Base-by-base conservation (phyloP, 345 rosid genomes). In the Gossypium sturtianum region DNA sequence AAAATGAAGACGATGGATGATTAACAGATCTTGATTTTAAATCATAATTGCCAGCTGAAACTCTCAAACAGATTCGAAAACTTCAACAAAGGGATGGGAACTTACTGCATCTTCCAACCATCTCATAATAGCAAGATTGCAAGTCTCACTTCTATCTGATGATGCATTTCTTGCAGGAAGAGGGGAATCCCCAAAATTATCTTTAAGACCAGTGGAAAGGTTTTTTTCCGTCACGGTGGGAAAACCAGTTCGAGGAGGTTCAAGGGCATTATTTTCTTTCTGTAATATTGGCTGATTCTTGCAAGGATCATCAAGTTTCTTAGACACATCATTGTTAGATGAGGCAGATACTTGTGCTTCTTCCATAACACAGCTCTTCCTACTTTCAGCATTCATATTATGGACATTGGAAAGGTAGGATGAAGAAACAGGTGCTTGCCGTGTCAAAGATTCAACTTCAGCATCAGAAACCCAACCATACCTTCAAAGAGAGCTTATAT, bases 391-490 rank as follows among this genome's bases (percentile, higher is more conserved):
- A 74, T 82, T 79, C 77, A 78, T 66, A 67, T 79, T 73, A 74
- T 79, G 82, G 76, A 78, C 87, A 56, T 65, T 70, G 49, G 88
- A 83, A 81, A 78, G 68, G 77, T 71, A 75, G 66, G 82, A 54
- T 22, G 80, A 70, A 76, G 82, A 61, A 58, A 78, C 58, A 72
- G 84, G 77, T 61, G 79, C 77, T 86, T 82, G 88, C 72, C 75
- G 64, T n/a, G 74, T 75, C 58, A 75, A 10, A 69, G 86, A 74
- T 52, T 79, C 87, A 74, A 84, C 75, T 73, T 82, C 82, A 47
- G 76, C 48, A 71, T 79, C 77, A 66, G 88, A 80, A 71, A 96
- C 84, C 99, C 99, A 96, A 60, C 98, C 99, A 83, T 96, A 96
- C 97, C 99, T 96, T 86, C 86, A 86, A 73, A 72, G 16, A 79